Evolutionary conservation across 1,284 basidiomycete species (phyloP).

Genomic region (Pisolithus thermaeus): DNA sequence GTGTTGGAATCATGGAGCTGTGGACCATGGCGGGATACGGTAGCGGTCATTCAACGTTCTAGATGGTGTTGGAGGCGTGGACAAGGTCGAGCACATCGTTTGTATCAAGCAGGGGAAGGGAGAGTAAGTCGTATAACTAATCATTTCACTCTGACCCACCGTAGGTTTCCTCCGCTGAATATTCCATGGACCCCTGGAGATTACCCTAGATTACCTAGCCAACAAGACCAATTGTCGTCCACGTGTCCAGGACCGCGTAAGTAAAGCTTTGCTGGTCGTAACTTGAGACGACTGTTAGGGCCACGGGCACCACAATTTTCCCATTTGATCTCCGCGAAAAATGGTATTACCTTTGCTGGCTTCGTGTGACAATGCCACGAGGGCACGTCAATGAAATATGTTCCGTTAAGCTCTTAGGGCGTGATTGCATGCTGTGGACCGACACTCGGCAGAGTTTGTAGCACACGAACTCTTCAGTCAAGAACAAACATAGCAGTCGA

Average conservation of each 20-base stretch:
- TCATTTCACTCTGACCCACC: neutral
- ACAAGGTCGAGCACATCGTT: no score
- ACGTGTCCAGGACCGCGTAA: neutral
- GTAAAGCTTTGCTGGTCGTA: neutral
- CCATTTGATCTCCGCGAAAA: constrained; percentile 30
- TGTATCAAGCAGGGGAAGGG: neutral
- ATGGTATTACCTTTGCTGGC: constrained; percentile 3
- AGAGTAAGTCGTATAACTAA: neutral
- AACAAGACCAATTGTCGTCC: neutral
- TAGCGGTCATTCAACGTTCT: no score
- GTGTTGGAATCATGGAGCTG: no score
- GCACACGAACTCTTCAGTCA: neutral
- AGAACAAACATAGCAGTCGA: constrained; percentile 18
- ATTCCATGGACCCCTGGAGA: constrained; percentile 26
- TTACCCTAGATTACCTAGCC: constrained; percentile 9
- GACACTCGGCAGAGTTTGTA: neutral
- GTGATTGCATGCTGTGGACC: constrained; percentile 8
- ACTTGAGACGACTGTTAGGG: neutral
- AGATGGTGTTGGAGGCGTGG: no score
- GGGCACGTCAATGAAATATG: constrained; percentile 14
- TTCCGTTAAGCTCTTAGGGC: constrained; percentile 25
- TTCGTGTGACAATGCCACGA: constrained; percentile 8
- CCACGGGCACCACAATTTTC: neutral
- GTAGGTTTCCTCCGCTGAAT: constrained; percentile 1
- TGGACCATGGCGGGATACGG: no score